These are phyloP conservation scores for Copromyces sp. DNA, from an alignment of 495 filamentous ascomycete species.

Conservation along the genomic window DNA sequence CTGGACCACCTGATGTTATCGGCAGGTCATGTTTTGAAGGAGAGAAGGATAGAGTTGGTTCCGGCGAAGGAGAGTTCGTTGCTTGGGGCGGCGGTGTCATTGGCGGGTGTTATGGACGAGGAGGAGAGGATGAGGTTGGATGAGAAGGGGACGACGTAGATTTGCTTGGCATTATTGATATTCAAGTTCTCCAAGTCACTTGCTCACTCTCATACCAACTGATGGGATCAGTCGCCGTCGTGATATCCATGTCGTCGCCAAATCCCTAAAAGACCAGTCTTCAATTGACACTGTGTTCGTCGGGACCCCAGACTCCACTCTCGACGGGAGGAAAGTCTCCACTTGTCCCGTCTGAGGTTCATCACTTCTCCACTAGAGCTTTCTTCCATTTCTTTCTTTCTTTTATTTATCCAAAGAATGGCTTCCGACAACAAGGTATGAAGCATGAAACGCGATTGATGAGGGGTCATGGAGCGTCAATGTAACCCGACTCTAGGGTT, in stretches of 20 bases:
- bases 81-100: conserved; percentile 51
- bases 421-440: not conserved
- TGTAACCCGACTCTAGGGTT: not conserved
- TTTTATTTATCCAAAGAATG: not conserved
- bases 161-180: not conserved
- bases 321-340: not conserved
- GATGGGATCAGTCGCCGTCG: not conserved
- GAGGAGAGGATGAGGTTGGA: not conserved
- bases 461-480: not conserved
- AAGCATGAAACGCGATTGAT: not conserved
- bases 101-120: conserved; percentile 15
- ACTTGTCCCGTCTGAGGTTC: not conserved
- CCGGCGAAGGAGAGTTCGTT: conserved; percentile 51
- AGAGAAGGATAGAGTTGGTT: conserved; percentile 39
- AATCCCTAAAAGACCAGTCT: not conserved
- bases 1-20: conserved; percentile 36
- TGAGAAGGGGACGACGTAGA: not conserved
- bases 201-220: not conserved
- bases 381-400: not conserved
- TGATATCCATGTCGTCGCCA: not conserved
- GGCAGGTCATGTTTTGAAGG: not conserved
- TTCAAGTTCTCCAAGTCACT: not conserved
- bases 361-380: not conserved
- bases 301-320: not conserved
- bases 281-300: not conserved